Conservation (phyloP, 805 yeast genomes). For the Lachancea nothofagi region DNA sequence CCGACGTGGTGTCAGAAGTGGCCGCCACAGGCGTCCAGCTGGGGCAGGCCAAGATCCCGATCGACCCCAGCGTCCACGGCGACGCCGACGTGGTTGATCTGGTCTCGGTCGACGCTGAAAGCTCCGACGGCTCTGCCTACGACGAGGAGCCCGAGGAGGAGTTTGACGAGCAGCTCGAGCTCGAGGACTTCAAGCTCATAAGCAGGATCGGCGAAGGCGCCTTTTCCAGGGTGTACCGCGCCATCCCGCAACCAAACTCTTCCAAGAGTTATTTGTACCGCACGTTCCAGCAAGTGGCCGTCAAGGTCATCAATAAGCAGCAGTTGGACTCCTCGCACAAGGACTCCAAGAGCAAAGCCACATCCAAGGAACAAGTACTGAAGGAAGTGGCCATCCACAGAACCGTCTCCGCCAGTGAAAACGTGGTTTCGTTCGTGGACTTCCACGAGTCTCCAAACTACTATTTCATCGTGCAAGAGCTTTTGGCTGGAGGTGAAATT, state of each 20-base stretch:
- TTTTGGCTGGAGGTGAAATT: constrained; percentile 72
- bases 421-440: constrained; percentile 59
- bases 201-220: constrained; percentile 77
- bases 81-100: constrained; percentile 12
- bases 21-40: not conserved
- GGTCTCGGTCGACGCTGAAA: constrained; percentile 11
- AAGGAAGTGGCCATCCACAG: constrained; percentile 75
- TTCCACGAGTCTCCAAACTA: constrained; percentile 56
- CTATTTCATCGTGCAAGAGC: constrained; percentile 67
- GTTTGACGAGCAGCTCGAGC: constrained; percentile 34
- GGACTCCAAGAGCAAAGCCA: constrained; percentile 19
- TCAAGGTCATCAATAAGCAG: constrained; percentile 60
- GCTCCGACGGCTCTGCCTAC: constrained; percentile 6
- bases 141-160: constrained; percentile 23
- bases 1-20: not conserved
- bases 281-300: constrained; percentile 37
- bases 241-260: constrained; percentile 30
- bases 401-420: constrained; percentile 45
- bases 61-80: constrained; percentile 2
- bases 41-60: not conserved
- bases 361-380: constrained; percentile 51
- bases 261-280: constrained; percentile 13
- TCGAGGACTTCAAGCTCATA: constrained; percentile 36
- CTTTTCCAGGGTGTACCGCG: constrained; percentile 68
- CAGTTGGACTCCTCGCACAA: constrained; percentile 53